phyloP scores from a whole-genome alignment of 2,329 filamentous ascomycete species.

The Lasiodiplodia theobromae region DNA sequence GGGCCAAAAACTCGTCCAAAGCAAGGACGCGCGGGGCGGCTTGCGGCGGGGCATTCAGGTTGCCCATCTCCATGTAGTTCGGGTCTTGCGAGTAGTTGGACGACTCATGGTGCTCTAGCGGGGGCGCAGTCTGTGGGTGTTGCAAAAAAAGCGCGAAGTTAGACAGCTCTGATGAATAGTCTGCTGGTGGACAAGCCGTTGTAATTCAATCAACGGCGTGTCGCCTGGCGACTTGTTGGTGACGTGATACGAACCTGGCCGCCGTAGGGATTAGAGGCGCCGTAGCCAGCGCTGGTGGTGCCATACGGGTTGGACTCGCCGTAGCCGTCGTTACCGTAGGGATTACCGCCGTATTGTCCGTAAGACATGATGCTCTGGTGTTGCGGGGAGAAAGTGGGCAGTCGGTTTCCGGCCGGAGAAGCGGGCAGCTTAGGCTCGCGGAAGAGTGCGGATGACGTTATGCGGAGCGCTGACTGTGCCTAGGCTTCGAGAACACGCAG shows the following conservation, averaged over 20 bases:
- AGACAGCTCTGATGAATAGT: constrained; percentile 29
- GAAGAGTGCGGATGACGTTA: constrained; percentile 29
- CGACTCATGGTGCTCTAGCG: constrained; percentile 42
- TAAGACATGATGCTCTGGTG: constrained; percentile 35
- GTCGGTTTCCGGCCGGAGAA: constrained; percentile 6
- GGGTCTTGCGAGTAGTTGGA: constrained; percentile 50
- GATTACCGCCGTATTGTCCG: constrained; percentile 64
- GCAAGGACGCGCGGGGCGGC: constrained; percentile 60
- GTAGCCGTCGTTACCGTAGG: constrained; percentile 57
- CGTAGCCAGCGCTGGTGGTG: constrained; percentile 34
- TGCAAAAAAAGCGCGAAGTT: constrained; percentile 37
- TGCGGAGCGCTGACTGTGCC: constrained; percentile 19
- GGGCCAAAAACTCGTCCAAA: constrained; percentile 72
- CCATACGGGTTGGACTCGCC: constrained; percentile 48
- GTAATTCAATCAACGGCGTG: not conserved
- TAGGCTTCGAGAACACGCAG: not conserved
- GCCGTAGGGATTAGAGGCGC: constrained; percentile 47
- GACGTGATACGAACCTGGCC: constrained; percentile 32
- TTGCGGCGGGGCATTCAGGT: constrained; percentile 33
- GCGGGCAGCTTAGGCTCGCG: constrained; percentile 19
- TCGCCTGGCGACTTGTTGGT: not conserved
- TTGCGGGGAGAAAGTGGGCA: constrained; percentile 32
- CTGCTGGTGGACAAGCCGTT: not conserved
- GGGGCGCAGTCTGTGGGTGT: constrained; percentile 35
- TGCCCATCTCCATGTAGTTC: constrained; percentile 41